Percentiles rank a stretch among this genome's conserved stretches.
Evolutionary conservation across 2,329 filamentous ascomycete genomes (phyloP).

Genomic region (Leptographium wingfieldii): DNA sequence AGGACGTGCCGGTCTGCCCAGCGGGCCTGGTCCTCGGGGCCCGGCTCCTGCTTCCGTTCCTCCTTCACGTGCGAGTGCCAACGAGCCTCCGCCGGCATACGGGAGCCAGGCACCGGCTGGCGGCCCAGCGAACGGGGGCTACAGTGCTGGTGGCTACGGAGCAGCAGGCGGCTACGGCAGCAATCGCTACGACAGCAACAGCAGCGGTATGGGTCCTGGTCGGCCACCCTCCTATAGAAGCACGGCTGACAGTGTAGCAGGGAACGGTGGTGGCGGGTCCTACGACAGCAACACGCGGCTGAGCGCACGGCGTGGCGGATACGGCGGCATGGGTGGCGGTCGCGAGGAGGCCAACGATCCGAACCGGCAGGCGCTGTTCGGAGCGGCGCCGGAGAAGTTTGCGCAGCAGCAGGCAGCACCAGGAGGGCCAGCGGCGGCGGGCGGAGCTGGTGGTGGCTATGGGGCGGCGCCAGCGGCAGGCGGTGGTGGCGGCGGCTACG

Average conservation of each 20-base stretch:
- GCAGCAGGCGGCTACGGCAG: constrained; percentile 36
- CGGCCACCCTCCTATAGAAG: constrained; percentile 11
- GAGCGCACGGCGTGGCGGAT: constrained; percentile 37
- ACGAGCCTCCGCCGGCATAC: constrained; percentile 3
- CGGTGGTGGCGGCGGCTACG: constrained; percentile 38
- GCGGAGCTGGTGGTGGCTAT: not conserved
- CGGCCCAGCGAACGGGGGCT: constrained; percentile 24
- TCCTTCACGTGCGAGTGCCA: constrained; percentile 18
- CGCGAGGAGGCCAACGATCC: constrained; percentile 27
- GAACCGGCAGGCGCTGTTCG: constrained; percentile 52
- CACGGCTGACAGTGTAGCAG: constrained; percentile 9
- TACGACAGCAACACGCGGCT: constrained; percentile 14
- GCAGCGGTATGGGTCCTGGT: constrained; percentile 6
- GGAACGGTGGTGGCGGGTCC: constrained; percentile 9
- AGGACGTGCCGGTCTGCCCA: constrained; percentile 22
- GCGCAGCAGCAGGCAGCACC: constrained; percentile 28
- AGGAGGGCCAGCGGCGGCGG: constrained; percentile 33
- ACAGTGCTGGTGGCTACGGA: constrained; percentile 41
- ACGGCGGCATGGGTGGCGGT: constrained; percentile 44
- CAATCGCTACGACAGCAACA: constrained; percentile 36
- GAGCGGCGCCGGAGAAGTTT: constrained; percentile 36
- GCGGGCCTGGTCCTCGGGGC: constrained; percentile 22
- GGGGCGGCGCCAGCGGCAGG: not conserved
- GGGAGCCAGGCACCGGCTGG: constrained; percentile 11
- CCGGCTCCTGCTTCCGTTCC: constrained; percentile 8